Percentiles rank a stretch among this genome's conserved stretches.
Conservation (phyloP, 495 filamentous ascomycete species). For the Neurospora sp. region DNA sequence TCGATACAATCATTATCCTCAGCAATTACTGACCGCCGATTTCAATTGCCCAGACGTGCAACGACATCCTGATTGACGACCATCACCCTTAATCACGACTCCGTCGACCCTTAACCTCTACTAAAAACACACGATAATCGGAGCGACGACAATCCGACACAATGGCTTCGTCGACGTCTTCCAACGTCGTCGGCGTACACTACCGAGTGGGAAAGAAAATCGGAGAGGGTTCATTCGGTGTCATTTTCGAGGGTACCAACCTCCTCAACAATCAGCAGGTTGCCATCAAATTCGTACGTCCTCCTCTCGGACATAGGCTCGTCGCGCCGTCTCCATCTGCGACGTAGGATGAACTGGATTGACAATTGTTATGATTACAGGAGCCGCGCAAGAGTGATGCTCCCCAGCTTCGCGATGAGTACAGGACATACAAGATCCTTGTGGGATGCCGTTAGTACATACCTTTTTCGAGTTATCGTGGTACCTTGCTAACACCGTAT, state of each 20-base stretch:
- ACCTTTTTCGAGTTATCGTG: not conserved
- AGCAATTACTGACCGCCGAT: not conserved
- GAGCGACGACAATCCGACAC: conserved; percentile 6
- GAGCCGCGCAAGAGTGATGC: conserved; percentile 99
- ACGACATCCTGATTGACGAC: not conserved
- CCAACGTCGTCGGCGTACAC: conserved; percentile 97
- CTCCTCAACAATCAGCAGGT: conserved; percentile 98
- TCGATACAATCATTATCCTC: not conserved
- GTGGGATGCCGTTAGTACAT: conserved; percentile 90
- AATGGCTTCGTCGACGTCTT: conserved; percentile 83
- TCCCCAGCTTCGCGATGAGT: conserved; percentile 95
- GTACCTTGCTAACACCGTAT: conserved; percentile 8
- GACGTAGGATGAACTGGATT: not conserved
- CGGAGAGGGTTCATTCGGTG: conserved; percentile 96
- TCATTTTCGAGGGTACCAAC: conserved; percentile 98
- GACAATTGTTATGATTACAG: conserved; percentile 31
- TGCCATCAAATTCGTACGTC: conserved; percentile 96
- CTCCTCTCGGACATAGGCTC: not conserved
- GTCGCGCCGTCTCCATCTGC: not conserved
- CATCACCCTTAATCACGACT: not conserved
- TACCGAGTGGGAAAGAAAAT: conserved; percentile 99
- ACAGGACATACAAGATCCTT: conserved; percentile 98
- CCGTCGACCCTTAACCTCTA: not conserved
- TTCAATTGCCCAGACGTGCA: not conserved
- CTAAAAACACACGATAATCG: not conserved